Evolutionary conservation across 495 filamentous ascomycete genomes (phyloP).

Genomic region (Glonium stellatum): DNA sequence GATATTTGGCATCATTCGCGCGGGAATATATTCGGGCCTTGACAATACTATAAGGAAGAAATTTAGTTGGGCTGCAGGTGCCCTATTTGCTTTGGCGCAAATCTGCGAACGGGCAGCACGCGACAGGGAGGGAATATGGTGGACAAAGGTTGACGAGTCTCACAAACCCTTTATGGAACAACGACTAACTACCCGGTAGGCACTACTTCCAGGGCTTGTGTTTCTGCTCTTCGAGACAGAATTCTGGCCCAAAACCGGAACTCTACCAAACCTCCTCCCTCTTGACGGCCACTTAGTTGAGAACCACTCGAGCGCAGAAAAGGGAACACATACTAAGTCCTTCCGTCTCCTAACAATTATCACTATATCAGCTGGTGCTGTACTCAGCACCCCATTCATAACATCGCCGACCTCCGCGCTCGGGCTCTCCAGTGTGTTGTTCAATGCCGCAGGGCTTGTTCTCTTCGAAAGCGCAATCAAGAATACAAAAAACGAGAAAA

Average conservation of each 20-base stretch:
- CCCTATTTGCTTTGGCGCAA: constrained; percentile 29
- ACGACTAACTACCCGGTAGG: constrained; percentile 2
- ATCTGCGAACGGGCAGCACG: constrained; percentile 32
- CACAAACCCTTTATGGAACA: not conserved
- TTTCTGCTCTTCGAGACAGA: constrained; percentile 21
- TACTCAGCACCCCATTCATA: constrained; percentile 18
- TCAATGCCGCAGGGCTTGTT: constrained; percentile 16
- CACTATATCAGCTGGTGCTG: constrained; percentile 16
- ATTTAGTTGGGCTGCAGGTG: constrained; percentile 29
- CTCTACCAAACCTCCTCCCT: constrained; percentile 3
- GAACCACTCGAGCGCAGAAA: not conserved
- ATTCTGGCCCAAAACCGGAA: constrained; percentile 5
- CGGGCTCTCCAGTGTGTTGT: constrained; percentile 21
- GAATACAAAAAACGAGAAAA: constrained; percentile 11
- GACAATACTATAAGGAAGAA: constrained; percentile 14
- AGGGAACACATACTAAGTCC: constrained; percentile 1
- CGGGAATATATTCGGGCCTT: constrained; percentile 12
- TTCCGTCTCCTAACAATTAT: constrained; percentile 14
- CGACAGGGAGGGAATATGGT: constrained; percentile 30
- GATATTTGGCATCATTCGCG: constrained; percentile 19
- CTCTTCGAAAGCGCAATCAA: constrained; percentile 25
- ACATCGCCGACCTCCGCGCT: constrained; percentile 18
- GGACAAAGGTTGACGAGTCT: constrained; percentile 29
- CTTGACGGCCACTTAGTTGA: constrained; percentile 7
- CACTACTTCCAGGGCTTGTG: constrained; percentile 15